These are phyloP conservation scores for Platanthera zijinensis DNA, from an alignment of 106 monocot species.

Conservation along the genomic window DNA sequence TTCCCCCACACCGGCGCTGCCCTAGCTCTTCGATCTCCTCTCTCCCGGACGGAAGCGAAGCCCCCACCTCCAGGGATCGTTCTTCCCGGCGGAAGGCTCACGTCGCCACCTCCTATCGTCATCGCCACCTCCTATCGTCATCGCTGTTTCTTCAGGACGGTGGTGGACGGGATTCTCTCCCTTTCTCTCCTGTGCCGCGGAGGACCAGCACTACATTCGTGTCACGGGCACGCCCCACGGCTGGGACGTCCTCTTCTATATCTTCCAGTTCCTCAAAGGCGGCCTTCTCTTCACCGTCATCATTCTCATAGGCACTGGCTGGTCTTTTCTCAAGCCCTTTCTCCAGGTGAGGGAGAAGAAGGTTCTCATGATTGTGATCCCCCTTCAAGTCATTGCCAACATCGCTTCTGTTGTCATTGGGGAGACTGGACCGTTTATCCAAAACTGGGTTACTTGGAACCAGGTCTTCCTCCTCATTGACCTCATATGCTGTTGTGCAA, in stretches of 20 bases:
- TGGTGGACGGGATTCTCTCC: too few species aligned
- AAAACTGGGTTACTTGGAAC: conserved; percentile 78
- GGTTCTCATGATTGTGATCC: conserved; percentile 91
- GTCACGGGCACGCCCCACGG: conserved; percentile 85
- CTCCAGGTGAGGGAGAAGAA: conserved; percentile 97
- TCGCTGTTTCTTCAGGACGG: too few species aligned
- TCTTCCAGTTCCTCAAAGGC: conserved; percentile 85
- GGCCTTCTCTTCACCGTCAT: conserved; percentile 88
- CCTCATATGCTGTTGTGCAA: conserved; percentile 78
- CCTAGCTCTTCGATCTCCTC: too few species aligned
- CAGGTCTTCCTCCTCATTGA: conserved; percentile 90
- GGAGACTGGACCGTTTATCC: conserved; percentile 80
- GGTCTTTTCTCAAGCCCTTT: conserved; percentile 96
- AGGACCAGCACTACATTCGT: conserved; percentile 91
- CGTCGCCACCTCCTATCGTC: too few species aligned
- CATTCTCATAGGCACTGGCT: conserved; percentile 85
- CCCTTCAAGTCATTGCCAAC: conserved; percentile 81
- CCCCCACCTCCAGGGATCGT: too few species aligned
- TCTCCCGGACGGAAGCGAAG: too few species aligned
- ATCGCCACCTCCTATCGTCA: too few species aligned
- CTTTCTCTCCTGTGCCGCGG: conserved; percentile 80
- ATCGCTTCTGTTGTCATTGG: conserved; percentile 77
- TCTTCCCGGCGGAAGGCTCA: too few species aligned
- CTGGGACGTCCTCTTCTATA: conserved; percentile 89
- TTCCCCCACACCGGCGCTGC: too few species aligned